A percentile compares a stretch with the other conserved stretches of the same genome.
These are phyloP conservation scores for Chlamydomonas asymmetrica DNA, from an alignment of 139 green algal genomes.

Conservation along the genomic window DNA sequence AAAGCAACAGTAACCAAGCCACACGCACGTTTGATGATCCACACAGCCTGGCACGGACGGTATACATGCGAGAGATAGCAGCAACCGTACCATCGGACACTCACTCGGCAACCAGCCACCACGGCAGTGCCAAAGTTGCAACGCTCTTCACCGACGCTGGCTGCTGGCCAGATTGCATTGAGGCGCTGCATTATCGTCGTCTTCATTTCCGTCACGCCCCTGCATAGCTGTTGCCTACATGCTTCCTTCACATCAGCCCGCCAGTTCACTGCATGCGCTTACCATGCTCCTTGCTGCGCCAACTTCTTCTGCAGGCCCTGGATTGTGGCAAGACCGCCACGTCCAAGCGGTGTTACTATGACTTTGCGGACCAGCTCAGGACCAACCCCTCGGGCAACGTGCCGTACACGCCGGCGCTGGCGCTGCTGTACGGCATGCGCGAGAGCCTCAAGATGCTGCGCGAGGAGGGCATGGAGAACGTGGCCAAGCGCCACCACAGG, in stretches of 20 bases:
- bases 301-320: conserved; percentile 60
- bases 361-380: conserved; percentile 77
- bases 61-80: no score
- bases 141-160: no score
- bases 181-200: no score
- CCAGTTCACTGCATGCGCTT: background rate
- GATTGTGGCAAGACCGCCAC: conserved; percentile 70
- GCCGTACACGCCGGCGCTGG: conserved; percentile 78
- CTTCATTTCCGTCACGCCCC: no score
- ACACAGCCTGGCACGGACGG: no score
- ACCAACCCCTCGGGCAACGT: conserved; percentile 73
- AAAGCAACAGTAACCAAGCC: no score
- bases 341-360: conserved; percentile 85
- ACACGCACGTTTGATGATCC: no score
- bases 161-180: no score
- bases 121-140: no score
- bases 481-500: conserved; percentile 84
- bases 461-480: conserved; percentile 89
- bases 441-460: conserved; percentile 75
- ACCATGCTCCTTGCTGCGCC: background rate
- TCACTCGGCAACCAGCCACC: no score
- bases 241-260: background rate
- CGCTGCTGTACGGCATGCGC: conserved; percentile 91
- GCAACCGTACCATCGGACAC: no score
- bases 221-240: background rate